Evolutionary conservation across 2,329 filamentous ascomycete genomes (phyloP).

Genomic region (Alternaria consortialis): DNA sequence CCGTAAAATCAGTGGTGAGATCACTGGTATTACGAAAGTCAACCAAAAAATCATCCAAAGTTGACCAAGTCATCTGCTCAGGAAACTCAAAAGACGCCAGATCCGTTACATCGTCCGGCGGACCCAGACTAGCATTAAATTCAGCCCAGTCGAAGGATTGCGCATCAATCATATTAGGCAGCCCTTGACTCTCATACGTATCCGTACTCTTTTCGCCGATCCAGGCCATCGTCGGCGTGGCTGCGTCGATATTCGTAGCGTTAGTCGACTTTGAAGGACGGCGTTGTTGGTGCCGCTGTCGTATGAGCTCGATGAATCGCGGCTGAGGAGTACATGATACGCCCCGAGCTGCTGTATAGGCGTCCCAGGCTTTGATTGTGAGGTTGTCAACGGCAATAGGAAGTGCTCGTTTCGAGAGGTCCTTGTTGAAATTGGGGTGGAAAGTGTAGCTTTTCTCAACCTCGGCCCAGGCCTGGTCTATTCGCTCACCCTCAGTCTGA

Average conservation of each 20-base stretch:
- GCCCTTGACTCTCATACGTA: no score
- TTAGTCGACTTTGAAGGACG: neutral
- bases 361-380: constrained; percentile 57
- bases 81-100: constrained; percentile 17
- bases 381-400: constrained; percentile 56
- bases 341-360: constrained; percentile 25
- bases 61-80: constrained; percentile 40
- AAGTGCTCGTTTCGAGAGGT: constrained; percentile 50
- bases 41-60: constrained; percentile 40
- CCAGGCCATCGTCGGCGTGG: no score
- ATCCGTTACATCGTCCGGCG: neutral
- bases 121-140: constrained; percentile 11
- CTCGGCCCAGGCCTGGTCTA: constrained; percentile 56
- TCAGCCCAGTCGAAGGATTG: neutral
- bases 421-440: constrained; percentile 53
- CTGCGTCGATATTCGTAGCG: no score
- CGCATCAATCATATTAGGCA: neutral
- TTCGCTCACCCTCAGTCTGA: constrained; percentile 34
- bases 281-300: constrained; percentile 13
- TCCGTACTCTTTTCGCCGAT: no score
- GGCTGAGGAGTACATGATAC: constrained; percentile 26
- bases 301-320: constrained; percentile 33
- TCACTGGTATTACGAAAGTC: constrained; percentile 29
- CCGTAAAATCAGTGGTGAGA: constrained; percentile 19
- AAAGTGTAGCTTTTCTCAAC: constrained; percentile 56